Percentiles rank a stretch among this genome's conserved stretches.
Evolutionary conservation across 192 early-diverging fungal species (phyloP).

Genomic region (Martensiomyces pterosporus): DNA sequence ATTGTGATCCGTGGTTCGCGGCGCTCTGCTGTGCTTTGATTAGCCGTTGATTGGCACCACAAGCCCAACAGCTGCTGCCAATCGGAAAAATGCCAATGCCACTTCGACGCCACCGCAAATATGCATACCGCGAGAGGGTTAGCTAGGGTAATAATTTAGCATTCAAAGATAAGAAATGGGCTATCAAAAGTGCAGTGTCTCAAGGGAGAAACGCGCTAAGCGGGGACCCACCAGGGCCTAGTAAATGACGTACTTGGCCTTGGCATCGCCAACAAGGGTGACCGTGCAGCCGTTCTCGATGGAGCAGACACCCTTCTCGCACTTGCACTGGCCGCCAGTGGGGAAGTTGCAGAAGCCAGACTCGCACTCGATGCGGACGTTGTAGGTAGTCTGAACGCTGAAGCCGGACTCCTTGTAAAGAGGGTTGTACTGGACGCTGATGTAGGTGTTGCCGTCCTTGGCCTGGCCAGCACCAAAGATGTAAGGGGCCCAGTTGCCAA

Average conservation of each 20-base stretch:
- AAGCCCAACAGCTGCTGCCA: no score
- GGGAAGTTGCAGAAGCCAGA: conserved; percentile 44
- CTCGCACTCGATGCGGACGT: conserved; percentile 29
- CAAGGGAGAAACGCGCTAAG: not conserved
- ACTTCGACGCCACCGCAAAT: not conserved
- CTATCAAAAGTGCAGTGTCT: not conserved
- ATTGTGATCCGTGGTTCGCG: no score
- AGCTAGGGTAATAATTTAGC: no score
- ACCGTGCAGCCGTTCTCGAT: conserved; percentile 49
- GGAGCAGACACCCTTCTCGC: conserved; percentile 38
- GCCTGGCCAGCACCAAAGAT: conserved; percentile 48
- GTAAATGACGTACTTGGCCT: conserved; percentile 36
- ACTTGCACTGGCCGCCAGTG: conserved; percentile 41
- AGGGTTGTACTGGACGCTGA: conserved; percentile 48
- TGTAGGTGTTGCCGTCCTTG: conserved; percentile 44
- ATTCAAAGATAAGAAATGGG: not conserved
- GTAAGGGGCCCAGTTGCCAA: conserved; percentile 45
- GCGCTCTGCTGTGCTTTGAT: no score
- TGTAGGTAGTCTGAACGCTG: conserved; percentile 20
- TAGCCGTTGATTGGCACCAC: no score
- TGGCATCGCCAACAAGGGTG: conserved; percentile 12
- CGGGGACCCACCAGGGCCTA: not conserved
- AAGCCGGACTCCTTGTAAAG: conserved; percentile 29
- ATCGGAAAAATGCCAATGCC: no score
- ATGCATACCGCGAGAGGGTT: no score